These are phyloP conservation scores for Ustilago shanxiensis DNA, from an alignment of 1,284 basidiomycete species.

Conservation along the genomic window DNA sequence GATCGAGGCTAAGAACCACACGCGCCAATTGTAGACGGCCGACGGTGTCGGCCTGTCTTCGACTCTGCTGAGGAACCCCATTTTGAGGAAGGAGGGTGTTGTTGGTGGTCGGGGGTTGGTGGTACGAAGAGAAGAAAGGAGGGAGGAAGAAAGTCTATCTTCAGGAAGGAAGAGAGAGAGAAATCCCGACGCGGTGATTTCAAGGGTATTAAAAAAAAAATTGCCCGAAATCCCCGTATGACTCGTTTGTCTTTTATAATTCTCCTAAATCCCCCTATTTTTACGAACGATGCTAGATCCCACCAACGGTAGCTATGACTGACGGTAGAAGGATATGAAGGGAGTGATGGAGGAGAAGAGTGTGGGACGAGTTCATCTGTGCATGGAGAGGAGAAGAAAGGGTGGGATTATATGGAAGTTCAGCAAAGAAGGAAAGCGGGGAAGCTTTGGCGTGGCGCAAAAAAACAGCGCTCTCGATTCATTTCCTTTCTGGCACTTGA, in stretches of 20 bases:
- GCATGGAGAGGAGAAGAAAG: background rate
- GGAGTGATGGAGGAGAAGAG: conserved; percentile 4
- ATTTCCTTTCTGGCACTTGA: background rate
- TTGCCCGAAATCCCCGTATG: background rate
- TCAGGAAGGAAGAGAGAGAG: too few relatives aligned
- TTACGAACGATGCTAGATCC: too few relatives aligned
- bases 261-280: too few relatives aligned
- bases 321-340: conserved; percentile 6
- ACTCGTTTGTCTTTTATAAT: conserved; percentile 5
- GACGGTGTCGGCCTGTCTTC: conserved; percentile 73
- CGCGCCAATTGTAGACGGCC: conserved; percentile 74
- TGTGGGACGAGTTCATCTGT: background rate
- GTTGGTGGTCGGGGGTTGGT: conserved; percentile 4
- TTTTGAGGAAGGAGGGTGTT: conserved; percentile 10
- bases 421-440: conserved; percentile 11
- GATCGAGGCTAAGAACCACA: conserved; percentile 72
- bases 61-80: conserved; percentile 37
- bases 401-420: conserved; percentile 18
- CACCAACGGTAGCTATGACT: too few relatives aligned
- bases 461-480: too few relatives aligned
- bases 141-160: background rate
- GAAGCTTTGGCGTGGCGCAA: background rate
- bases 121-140: background rate
- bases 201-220: too few relatives aligned
- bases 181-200: too few relatives aligned